Base-by-base conservation (phyloP, 2,329 filamentous ascomycete genomes). In the Aspergillus amoenus region DNA sequence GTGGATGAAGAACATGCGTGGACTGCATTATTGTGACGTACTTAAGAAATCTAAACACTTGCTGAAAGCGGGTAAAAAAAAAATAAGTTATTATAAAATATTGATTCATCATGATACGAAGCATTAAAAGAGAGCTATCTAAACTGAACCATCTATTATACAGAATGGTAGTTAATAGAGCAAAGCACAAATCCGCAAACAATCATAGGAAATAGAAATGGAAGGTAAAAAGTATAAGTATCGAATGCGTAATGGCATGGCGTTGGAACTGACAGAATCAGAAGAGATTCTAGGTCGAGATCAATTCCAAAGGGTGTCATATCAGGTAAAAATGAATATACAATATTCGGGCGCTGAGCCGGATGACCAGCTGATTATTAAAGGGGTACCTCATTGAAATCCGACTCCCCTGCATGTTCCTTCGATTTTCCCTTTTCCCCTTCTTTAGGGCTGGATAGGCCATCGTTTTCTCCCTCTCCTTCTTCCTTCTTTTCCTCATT, bases 381-480 rank as follows among this genome's bases (percentile, higher is more conserved):
- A 48, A 73, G 65, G 32, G 71, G 69, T 15, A 73, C 68, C 62
- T 73, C 70, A 30, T 71, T 73, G 50, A 73, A 73, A 53, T 73
- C 70, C 5, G 67, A 61, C 43, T 73, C 70, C n/a, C 44, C 44
- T 13, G 66, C 62, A 58, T 54, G 49, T 12, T 72, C 69, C 56
- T 70, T 72, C 27, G 64, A 61, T 56, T 72, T 72, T 34, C 57
- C 56, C 59, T 71, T 70, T 3, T 58, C 55, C n/a, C 42, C 58
- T 30, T 56, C 58, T 55, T 60, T 53, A 45, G 42, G 3, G 17
- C 39, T 57, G 18, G 61, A 32, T n/a, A 60, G 51, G 34, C 64
- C 55, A 5, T 66, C 64, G 45, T 59, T 61, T 21, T 70, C 60
- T 8, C 64, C 62, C 5, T 46, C 44, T 22, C 58, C 52, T n/a